phyloP scores from a whole-genome alignment of 345 rosid species.

The Adansonia digitata region DNA sequence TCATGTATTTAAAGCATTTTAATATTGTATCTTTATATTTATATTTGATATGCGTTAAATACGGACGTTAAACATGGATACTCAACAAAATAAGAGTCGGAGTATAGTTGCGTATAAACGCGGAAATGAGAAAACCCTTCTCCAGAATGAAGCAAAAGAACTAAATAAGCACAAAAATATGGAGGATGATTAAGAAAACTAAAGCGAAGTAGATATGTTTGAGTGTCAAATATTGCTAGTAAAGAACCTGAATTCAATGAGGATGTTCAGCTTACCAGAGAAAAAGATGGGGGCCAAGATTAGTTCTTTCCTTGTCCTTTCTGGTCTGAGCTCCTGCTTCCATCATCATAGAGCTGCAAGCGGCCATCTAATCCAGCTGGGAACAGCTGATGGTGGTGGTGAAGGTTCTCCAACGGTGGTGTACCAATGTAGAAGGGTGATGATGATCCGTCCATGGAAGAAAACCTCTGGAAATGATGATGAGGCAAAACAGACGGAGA shows the following conservation, averaged over 20 bases:
- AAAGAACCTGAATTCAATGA: neutral
- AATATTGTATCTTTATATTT: no score
- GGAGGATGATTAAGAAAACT: neutral
- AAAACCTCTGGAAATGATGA: constrained; percentile 71
- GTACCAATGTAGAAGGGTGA: constrained; percentile 69
- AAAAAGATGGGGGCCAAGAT: constrained; percentile 29
- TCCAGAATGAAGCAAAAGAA: constrained; percentile 1
- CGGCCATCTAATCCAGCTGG: constrained; percentile 52
- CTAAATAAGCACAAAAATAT: neutral
- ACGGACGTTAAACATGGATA: no score
- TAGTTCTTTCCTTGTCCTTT: constrained; percentile 86
- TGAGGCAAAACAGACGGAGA: constrained; percentile 67
- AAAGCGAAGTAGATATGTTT: neutral
- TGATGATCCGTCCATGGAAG: constrained; percentile 52
- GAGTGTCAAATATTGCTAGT: neutral
- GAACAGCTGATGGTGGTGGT: constrained; percentile 72
- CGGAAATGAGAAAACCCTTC: neutral
- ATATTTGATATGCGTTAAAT: no score
- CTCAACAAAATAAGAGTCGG: no score
- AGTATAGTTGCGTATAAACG: no score
- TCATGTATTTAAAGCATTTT: no score
- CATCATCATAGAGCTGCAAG: constrained; percentile 73
- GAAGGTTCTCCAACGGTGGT: constrained; percentile 56
- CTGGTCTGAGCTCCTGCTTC: constrained; percentile 61
- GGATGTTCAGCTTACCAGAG: constrained; percentile 35